Evolutionary conservation across 148 eudicot species (phyloP), one percentile per base, ranked within the genome.

Genomic region (Tetragonia tetragonoides): DNA sequence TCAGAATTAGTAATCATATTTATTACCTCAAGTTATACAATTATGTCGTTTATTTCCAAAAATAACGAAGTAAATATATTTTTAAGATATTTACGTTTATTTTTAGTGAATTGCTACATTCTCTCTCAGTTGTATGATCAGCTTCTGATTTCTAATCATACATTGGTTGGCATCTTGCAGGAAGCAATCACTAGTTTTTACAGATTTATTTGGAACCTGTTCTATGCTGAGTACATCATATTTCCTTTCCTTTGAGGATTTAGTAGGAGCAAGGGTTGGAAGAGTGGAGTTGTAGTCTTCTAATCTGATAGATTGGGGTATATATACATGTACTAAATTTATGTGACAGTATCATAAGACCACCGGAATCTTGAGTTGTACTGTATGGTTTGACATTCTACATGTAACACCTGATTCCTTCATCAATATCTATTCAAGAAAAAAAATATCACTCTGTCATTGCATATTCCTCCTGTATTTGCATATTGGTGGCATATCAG

Each of bases 121-220:
- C 3, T 49, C 12, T 49, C 14, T 10, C 11, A 49, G 53, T 49
- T 49, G 53, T 56, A 47, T 54, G 3, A 7, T 53, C 76, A 38
- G 54, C 37, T 64, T 64, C 49, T 17, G 59, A 49, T 46, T 61
- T 77, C 79, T 83, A 57, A 82, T 70, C 37, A 37, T 41, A 49
- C 16, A 44, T 21, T 71, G 51, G 51, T 10, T 78, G 61, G 10
- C 66, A 70, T 77, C 72, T 86, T 89, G 86, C 99, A 95, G 99
- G 99, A 95, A 70, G 94, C 96, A 67, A 95, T 95, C 79, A 85
- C 96, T 20, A 91, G 78, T 53, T 95, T 81, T 84, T 95, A 95
- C 85, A 88, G 94, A 68, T 95, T 92, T 75, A 90, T 95, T 62
- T 95, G 99, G 99, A 92, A 95, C 83, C 88, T 92, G 41, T 95